Percentiles rank a stretch among this genome's conserved stretches.
Conservation (phyloP, 371 early-diverging fungal genomes). For the Mucor mucedo region DNA sequence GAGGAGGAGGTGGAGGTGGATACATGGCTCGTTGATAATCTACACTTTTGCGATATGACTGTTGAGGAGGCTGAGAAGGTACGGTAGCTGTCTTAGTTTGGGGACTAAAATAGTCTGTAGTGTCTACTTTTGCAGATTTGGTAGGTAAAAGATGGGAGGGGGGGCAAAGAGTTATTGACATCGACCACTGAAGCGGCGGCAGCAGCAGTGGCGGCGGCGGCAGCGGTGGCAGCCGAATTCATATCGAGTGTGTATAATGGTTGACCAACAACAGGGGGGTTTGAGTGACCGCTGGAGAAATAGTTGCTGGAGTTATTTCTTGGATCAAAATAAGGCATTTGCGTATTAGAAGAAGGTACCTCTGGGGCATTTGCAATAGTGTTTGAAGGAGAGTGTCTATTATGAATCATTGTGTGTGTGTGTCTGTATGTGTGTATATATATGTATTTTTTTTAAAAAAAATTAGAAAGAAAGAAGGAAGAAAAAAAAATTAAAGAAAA, state of each 20-base stretch:
- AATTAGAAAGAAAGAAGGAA: background rate
- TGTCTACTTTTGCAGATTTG: background rate
- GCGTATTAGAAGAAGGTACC: conserved; percentile 24
- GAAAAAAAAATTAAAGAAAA: background rate
- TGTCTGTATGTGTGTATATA: too few relatives aligned
- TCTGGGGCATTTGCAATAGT: conserved; percentile 27
- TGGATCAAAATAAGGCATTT: conserved; percentile 28
- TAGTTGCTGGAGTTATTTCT: conserved; percentile 6
- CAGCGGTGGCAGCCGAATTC: conserved; percentile 30
- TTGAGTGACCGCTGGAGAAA: conserved; percentile 4
- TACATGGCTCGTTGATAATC: conserved; percentile 4
- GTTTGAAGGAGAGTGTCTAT: background rate
- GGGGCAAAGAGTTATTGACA: conserved; percentile 45
- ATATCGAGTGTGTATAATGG: conserved; percentile 11
- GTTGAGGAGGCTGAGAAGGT: background rate
- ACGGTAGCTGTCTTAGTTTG: background rate
- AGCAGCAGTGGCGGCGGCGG: conserved; percentile 35
- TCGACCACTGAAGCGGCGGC: conserved; percentile 33
- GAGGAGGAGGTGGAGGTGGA: conserved; percentile 5
- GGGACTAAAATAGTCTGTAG: conserved; percentile 11
- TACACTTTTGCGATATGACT: conserved; percentile 2
- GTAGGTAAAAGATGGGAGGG: conserved; percentile 48
- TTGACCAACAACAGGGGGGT: conserved; percentile 8
- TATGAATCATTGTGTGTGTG: background rate
- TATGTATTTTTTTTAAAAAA: too few relatives aligned